phyloP scores from a whole-genome alignment of 345 rosid species.

The Turnera subulata region DNA sequence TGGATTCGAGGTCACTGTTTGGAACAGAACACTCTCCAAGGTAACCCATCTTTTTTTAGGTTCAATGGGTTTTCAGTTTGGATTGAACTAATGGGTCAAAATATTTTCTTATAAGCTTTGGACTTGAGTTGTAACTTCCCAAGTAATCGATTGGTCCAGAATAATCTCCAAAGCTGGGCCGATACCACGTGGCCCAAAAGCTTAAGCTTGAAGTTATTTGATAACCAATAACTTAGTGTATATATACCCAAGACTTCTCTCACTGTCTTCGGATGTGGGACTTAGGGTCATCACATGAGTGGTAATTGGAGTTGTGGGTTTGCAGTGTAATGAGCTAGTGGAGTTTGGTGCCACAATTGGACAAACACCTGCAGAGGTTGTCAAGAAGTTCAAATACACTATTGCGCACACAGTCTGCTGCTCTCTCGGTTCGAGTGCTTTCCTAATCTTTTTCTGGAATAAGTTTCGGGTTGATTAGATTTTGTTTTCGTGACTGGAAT shows the following conservation, averaged over 20 bases:
- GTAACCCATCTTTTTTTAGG: constrained; percentile 23
- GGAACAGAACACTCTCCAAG: constrained; percentile 95
- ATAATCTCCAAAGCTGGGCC: too few relatives aligned
- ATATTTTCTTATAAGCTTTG: too few relatives aligned
- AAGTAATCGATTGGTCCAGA: too few relatives aligned
- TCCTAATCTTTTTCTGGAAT: background rate
- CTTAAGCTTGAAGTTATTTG: too few relatives aligned
- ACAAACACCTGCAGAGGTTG: constrained; percentile 75
- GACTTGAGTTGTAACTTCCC: too few relatives aligned
- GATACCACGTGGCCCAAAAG: too few relatives aligned
- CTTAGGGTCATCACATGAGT: background rate
- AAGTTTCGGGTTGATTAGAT: too few relatives aligned
- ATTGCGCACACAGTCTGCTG: constrained; percentile 85
- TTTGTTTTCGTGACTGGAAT: background rate
- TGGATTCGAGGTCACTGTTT: constrained; percentile 89
- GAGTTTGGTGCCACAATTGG: constrained; percentile 76
- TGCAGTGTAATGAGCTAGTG: constrained; percentile 86
- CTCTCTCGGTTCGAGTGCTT: constrained; percentile 63
- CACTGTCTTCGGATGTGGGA: too few relatives aligned
- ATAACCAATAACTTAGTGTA: too few relatives aligned
- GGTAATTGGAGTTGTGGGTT: background rate
- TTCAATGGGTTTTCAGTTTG: too few relatives aligned
- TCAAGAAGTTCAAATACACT: constrained; percentile 82
- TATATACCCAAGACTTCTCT: too few relatives aligned
- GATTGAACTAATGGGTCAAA: too few relatives aligned